Evolutionary conservation across 805 yeast species (phyloP), one percentile per base, ranked within the genome.

Genomic region (Diddensiella santjacobensis): DNA sequence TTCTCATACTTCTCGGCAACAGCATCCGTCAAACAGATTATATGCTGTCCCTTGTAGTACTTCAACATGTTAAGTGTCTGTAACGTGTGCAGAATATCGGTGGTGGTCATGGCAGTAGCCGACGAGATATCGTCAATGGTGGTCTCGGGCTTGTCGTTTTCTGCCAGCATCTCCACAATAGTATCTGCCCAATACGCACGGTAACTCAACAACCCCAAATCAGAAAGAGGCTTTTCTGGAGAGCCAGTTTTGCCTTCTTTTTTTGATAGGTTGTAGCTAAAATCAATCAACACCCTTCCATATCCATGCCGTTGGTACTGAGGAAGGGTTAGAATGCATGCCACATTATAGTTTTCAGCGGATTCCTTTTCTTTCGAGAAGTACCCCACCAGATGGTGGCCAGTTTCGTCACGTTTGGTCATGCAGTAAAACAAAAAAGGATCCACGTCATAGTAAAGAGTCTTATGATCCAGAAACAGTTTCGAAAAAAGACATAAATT

Each of bases 181-280:
- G 91, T 82, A 59, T 93, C 98, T 0, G 97, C 81, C 99, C 99
- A 93, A 63, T 78, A 93, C 0, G 97, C 96, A 66, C 99, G 80
- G 62, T 93, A 93, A 3, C 96, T 86, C 23, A 93, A 73, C 26
- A 93, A 73, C 36, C 99, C 99, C 62, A 93, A 74, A 74, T 93
- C 99, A 0, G 96, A 87, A 19, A 93, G 72, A 2, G 99, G 99
- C 62, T 93, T 93, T 68, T 93, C 99, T 0, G 99, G 99, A 0
- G 96, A 88, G 0, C 99, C 99, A 2, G 82, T 80, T 64, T 93
- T 93, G 45, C 84, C 81, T 61, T 93, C 99, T 45, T 81, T 84
- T 60, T 84, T 83, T 2, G 96, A 85, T 38, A 93, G 71, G 71
- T 87, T 95, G 65, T 93, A 93, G 2, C 96, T 87, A 63, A 93